These are phyloP conservation scores for Zopfochytrium polystomum DNA, from an alignment of 371 early-diverging fungal genomes.

Conservation along the genomic window DNA sequence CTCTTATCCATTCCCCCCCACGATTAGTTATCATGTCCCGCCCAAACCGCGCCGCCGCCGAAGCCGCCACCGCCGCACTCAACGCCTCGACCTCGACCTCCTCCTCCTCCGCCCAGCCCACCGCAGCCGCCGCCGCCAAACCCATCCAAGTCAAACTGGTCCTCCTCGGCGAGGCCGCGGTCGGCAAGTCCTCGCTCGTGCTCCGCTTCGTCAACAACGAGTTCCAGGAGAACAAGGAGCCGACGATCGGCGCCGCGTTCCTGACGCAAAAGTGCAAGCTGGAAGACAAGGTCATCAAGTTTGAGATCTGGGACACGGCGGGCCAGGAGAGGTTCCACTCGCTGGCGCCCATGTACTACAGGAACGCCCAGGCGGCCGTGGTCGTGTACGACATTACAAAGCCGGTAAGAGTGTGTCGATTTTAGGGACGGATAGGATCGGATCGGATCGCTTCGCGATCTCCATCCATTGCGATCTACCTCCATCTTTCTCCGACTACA, in stretches of 20 bases:
- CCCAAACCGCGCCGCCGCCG: too few relatives aligned
- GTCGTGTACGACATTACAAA: conserved; percentile 98
- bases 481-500: too few relatives aligned
- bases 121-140: too few relatives aligned
- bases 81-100: conserved; percentile 11
- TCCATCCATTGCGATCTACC: neutral
- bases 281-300: too few relatives aligned
- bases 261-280: too few relatives aligned
- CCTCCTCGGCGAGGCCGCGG: conserved; percentile 63
- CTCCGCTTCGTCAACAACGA: too few relatives aligned
- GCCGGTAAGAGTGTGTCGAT: conserved; percentile 32
- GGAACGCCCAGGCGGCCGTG: too few relatives aligned
- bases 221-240: too few relatives aligned
- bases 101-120: conserved; percentile 11
- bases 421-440: neutral
- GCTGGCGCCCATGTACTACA: conserved; percentile 99
- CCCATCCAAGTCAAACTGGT: conserved; percentile 58
- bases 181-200: conserved; percentile 67
- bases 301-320: too few relatives aligned
- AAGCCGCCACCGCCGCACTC: too few relatives aligned
- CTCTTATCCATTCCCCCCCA: neutral
- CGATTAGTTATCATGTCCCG: neutral
- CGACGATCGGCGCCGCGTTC: too few relatives aligned
- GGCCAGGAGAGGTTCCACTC: conserved; percentile 67
- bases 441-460: neutral